Evolutionary conservation across 2,329 filamentous ascomycete genomes (phyloP).

Genomic region (Chaetomium globosum): DNA sequence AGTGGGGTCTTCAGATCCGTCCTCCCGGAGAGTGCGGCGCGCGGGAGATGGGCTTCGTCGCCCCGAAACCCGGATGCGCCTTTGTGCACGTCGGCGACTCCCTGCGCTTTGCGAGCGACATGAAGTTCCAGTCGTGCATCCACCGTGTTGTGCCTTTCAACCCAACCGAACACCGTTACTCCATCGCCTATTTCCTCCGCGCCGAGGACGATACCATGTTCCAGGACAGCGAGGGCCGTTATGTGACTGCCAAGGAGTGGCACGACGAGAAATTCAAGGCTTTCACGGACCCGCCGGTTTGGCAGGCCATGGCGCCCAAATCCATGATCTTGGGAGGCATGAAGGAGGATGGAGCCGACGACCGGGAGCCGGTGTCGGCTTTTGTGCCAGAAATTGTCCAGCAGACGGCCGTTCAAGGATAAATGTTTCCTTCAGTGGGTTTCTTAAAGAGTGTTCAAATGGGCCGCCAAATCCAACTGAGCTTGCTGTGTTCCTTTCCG

Average conservation of each 20-base stretch:
- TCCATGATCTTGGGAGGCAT: constrained; percentile 56
- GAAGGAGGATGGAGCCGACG: constrained; percentile 44
- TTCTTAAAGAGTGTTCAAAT: background rate
- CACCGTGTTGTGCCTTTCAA: constrained; percentile 59
- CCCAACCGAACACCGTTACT: constrained; percentile 58
- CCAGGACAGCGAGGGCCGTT: constrained; percentile 56
- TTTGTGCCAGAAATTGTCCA: constrained; percentile 10
- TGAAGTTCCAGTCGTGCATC: constrained; percentile 59
- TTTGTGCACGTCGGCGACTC: constrained; percentile 63
- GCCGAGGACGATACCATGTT: constrained; percentile 61
- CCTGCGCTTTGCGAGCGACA: constrained; percentile 57
- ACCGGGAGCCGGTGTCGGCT: constrained; percentile 26
- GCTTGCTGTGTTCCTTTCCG: background rate
- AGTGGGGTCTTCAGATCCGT: constrained; percentile 61
- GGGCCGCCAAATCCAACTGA: background rate
- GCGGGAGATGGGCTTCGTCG: constrained; percentile 56
- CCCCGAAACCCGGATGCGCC: constrained; percentile 54
- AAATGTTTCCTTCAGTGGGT: background rate
- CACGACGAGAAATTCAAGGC: constrained; percentile 59
- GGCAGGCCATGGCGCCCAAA: constrained; percentile 52
- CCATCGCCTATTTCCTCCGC: constrained; percentile 61
- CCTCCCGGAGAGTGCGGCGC: constrained; percentile 46
- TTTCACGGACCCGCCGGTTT: constrained; percentile 49
- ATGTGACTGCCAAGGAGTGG: constrained; percentile 57
- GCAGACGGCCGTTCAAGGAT: constrained; percentile 12